Percentiles rank a stretch among this genome's conserved stretches.
Conservation (phyloP, 2,329 filamentous ascomycete genomes). For the Hypoxylon sp. region DNA sequence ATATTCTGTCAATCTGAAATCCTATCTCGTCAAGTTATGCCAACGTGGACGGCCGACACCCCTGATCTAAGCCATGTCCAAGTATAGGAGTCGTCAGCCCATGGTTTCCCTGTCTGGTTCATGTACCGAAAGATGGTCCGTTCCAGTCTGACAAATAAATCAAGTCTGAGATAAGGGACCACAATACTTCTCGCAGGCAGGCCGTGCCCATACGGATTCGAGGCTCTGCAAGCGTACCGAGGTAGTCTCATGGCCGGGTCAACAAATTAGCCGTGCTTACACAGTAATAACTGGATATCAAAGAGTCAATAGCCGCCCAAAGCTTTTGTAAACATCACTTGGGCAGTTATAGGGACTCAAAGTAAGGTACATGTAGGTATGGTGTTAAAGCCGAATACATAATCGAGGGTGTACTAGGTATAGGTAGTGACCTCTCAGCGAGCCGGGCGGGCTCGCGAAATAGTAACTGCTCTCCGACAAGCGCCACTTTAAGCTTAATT, state of each 20-base stretch:
- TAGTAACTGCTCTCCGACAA: no score
- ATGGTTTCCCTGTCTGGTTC: background rate
- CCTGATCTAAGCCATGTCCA: background rate
- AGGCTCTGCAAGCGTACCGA: slow-evolving; percentile 19
- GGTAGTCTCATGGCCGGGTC: slow-evolving; percentile 3
- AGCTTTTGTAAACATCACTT: background rate
- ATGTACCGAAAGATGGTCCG: background rate
- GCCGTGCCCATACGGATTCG: background rate
- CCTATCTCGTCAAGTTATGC: slow-evolving; percentile 1
- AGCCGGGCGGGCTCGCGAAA: no score
- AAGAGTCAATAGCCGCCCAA: background rate
- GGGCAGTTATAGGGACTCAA: background rate
- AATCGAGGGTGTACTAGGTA: no score
- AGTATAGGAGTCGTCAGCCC: background rate
- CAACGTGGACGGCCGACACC: background rate
- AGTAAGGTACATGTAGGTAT: background rate
- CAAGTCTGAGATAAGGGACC: slow-evolving; percentile 12
- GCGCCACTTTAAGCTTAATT: slow-evolving; percentile 10
- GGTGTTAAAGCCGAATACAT: no score
- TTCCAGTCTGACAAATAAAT: background rate
- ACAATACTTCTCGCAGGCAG: background rate
- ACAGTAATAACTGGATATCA: no score
- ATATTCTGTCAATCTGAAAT: background rate
- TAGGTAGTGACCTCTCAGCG: no score
- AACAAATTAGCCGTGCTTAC: background rate